Base-by-base conservation (phyloP, 2,329 filamentous ascomycete species). In the Phialemoniopsis sp. region DNA sequence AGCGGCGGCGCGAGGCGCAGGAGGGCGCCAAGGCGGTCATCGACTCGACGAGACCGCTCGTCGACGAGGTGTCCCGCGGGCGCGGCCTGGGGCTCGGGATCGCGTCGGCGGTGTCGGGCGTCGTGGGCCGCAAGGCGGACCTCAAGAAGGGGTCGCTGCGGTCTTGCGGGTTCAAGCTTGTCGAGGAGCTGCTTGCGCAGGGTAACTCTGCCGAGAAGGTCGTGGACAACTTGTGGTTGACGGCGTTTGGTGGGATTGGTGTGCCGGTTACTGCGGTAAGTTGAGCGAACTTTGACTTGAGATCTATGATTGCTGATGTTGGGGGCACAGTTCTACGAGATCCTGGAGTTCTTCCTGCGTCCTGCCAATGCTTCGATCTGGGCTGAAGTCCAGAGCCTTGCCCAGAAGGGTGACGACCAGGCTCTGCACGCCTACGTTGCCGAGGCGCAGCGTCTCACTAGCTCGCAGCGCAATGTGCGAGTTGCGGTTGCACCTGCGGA, bases 371-470 rank as follows among this genome's bases (percentile, higher is more conserved):
- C 54, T 1, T 40, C 56, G 10, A 59, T 68, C 46, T 70, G 68
- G 62, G 51, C 57, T 8, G 61, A 70, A 15, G 64, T 72, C 4
- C 66, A 70, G 42, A 50, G 38, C 3, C 44, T 68, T 5, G 64
- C 59, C 2, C 49, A 59, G 28, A 60, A 54, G 34, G 51, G 55
- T 5, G 57, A 67, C 30, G 55, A 64, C 13, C 52, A 26, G 21
- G 10, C 21, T 6, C 21, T 68, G 1, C 55, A 57, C 1, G 54
- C 54, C 16, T 67, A 68, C 17, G 63, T 68, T 12, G 38, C 44
- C n/a, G 66, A 68, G 44, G 66, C 63, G 3, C 60, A 63, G 43
- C 62, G 65, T 10, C 39, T 68, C 38, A 66, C 64, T 1, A 67
- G 54, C 44, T 48, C 59, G 13, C 60, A 68, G 46, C 58, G 65